Conservation (phyloP, 1,139 yeast genomes). For the Lodderomyces parapsilosis region DNA sequence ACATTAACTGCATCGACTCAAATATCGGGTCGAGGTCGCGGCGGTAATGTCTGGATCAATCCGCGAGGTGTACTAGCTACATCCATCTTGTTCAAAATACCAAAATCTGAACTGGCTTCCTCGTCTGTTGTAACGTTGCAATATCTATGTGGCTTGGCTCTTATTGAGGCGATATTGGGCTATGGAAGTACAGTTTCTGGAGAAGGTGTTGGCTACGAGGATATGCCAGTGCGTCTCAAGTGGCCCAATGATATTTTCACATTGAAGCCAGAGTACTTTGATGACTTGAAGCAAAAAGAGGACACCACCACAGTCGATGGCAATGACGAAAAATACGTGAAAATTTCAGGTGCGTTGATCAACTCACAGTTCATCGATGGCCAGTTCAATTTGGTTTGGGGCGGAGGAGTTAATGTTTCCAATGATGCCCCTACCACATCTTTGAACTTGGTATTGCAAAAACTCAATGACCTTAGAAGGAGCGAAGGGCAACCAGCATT, state of each 20-base stretch:
- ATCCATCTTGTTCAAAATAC: slow-evolving; percentile 67
- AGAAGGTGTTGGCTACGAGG: slow-evolving; percentile 59
- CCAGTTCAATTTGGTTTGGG: slow-evolving; percentile 66
- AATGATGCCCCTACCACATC: slow-evolving; percentile 94
- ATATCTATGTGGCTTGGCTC: slow-evolving; percentile 80
- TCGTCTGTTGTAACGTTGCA: slow-evolving; percentile 73
- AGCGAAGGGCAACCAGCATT: slow-evolving; percentile 40
- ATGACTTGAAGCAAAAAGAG: slow-evolving; percentile 26
- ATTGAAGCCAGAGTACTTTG: slow-evolving; percentile 58
- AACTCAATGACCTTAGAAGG: slow-evolving; percentile 53
- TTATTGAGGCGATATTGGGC: slow-evolving; percentile 70
- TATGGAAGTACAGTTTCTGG: slow-evolving; percentile 50
- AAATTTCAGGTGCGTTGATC: slow-evolving; percentile 82
- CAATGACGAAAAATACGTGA: slow-evolving; percentile 55
- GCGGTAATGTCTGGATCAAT: slow-evolving; percentile 93
- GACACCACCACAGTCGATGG: slow-evolving; percentile 41
- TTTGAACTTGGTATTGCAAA: slow-evolving; percentile 63
- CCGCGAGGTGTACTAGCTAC: slow-evolving; percentile 90
- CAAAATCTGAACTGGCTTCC: slow-evolving; percentile 38
- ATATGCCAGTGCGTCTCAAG: slow-evolving; percentile 77
- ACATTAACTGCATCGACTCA: slow-evolving; percentile 79
- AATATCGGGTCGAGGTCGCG: slow-evolving; percentile 89
- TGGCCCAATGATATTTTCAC: slow-evolving; percentile 98
- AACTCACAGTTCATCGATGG: slow-evolving; percentile 68
- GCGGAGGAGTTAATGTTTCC: slow-evolving; percentile 83